A percentile compares a stretch with the other conserved stretches of the same genome.
Conservation (phyloP, 805 yeast species). For the Saturnispora sekii region DNA sequence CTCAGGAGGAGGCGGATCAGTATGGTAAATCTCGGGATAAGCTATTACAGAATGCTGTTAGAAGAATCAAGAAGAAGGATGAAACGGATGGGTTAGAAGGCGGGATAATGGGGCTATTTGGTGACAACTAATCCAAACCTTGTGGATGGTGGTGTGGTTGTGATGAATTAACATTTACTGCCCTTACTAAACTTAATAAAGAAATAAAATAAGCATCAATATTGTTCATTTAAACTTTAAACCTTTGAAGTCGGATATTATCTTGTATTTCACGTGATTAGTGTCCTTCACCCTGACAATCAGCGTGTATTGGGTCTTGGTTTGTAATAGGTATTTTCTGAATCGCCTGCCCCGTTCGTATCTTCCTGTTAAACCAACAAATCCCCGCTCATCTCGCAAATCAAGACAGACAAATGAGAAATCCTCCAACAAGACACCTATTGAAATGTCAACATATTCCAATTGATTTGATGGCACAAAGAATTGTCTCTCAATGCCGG, state of each 20-base stretch:
- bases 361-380: background rate
- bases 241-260: no score
- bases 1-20: conserved; percentile 18
- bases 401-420: no score
- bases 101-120: conserved; percentile 12
- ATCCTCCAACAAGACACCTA: no score
- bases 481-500: background rate
- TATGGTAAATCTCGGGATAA: conserved; percentile 11
- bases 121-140: conserved; percentile 6
- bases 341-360: background rate
- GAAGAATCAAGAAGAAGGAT: conserved; percentile 9
- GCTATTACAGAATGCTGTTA: conserved; percentile 10
- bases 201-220: no score
- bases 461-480: background rate
- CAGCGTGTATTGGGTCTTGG: no score
- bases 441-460: background rate
- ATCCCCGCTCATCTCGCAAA: background rate
- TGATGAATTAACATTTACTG: background rate
- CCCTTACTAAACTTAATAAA: no score
- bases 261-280: background rate
- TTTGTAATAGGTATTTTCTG: background rate
- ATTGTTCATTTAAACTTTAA: no score
- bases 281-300: background rate
- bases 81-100: conserved; percentile 12
- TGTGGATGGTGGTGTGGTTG: background rate